These are phyloP conservation scores for Chlorella sp. DNA, from an alignment of 139 green algal genomes.

Conservation along the genomic window DNA sequence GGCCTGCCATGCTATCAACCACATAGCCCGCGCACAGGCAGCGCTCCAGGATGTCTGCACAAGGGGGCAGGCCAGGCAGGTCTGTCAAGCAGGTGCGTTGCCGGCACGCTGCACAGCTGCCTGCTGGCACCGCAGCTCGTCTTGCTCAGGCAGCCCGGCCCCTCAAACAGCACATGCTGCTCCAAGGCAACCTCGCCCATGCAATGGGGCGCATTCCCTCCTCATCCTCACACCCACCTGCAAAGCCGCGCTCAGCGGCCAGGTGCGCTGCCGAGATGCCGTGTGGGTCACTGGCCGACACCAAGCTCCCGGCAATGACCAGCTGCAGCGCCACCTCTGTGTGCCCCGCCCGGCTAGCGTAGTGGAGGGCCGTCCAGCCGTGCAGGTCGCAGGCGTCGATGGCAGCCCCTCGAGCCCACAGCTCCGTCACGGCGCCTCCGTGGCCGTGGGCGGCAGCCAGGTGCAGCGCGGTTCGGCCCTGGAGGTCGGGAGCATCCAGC, in stretches of 20 bases:
- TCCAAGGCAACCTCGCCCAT: too few relatives aligned
- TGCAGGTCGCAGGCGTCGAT: conserved; percentile 47
- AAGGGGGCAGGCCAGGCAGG: neutral
- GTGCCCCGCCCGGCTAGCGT: conserved; percentile 53
- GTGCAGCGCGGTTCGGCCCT: conserved; percentile 53
- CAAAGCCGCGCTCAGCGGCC: conserved; percentile 50
- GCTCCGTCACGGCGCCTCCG: conserved; percentile 27
- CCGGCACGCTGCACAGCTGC: too few relatives aligned
- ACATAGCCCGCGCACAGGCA: conserved; percentile 60
- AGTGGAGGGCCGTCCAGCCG: conserved; percentile 62
- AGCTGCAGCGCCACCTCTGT: conserved; percentile 51
- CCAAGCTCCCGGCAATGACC: conserved; percentile 53
- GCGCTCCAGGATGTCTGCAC: conserved; percentile 46
- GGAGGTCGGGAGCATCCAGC: conserved; percentile 46
- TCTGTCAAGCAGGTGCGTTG: too few relatives aligned
- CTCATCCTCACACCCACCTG: neutral
- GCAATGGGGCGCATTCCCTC: too few relatives aligned
- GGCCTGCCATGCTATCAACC: conserved; percentile 38
- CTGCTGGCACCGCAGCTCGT: too few relatives aligned
- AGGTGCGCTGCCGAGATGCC: conserved; percentile 54
- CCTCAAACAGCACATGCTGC: too few relatives aligned
- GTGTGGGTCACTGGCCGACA: conserved; percentile 32
- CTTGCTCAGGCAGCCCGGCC: too few relatives aligned
- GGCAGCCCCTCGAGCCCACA: conserved; percentile 37
- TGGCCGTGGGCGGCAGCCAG: conserved; percentile 44